Conservation (phyloP, 148 eudicot species). For the Persicaria tinctoria region DNA sequence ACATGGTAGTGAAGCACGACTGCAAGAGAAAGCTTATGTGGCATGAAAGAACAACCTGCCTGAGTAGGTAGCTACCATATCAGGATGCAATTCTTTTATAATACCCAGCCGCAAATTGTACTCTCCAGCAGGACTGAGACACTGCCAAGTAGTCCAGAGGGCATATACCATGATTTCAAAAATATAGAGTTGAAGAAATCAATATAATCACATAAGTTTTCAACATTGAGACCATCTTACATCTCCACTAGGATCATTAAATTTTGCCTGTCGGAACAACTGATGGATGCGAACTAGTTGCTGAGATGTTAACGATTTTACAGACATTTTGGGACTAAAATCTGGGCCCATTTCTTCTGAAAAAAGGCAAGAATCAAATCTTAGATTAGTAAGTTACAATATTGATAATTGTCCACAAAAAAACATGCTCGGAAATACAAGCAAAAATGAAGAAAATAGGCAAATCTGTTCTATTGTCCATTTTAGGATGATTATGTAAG, state of each 20-base stretch:
- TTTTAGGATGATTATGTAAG: neutral
- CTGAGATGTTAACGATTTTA: conserved; percentile 84
- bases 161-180: conserved; percentile 8
- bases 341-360: conserved; percentile 97
- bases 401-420: neutral
- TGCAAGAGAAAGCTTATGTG: conserved; percentile 1
- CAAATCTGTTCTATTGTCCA: neutral
- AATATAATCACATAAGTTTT: neutral
- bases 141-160: conserved; percentile 38
- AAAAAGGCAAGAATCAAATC: conserved; percentile 13
- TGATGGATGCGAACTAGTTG: conserved; percentile 96
- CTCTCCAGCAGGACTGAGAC: conserved; percentile 99
- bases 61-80: conserved; percentile 98
- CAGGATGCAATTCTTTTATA: conserved; percentile 98
- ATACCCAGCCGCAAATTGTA: conserved; percentile 97
- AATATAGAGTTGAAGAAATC: neutral
- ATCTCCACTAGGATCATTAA: conserved; percentile 97
- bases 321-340: conserved; percentile 75
- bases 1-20: neutral
- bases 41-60: conserved; percentile 65
- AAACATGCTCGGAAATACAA: neutral
- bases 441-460: neutral
- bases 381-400: neutral
- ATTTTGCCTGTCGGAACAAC: conserved; percentile 97
- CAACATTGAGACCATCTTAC: conserved; percentile 39